Base-by-base conservation (phyloP, 805 yeast species). In the Candida khao-thaluensis region DNA sequence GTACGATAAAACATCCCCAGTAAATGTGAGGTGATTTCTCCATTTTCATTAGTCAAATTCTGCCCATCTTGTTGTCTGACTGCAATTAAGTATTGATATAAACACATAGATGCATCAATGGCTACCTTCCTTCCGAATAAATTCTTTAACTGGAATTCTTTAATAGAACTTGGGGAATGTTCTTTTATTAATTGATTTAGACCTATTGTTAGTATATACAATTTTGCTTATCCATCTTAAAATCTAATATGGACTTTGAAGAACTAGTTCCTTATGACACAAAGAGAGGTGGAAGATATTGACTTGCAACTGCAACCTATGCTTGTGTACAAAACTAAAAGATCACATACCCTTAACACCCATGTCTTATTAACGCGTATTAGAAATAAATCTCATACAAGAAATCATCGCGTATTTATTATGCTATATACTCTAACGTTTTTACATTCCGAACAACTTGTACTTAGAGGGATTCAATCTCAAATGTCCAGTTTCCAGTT, bases 1-100 rank as follows among this genome's bases (percentile, higher is more conserved):
- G 99, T 93, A 44, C 99, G 72, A 62, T 93, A 91, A 60, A 93
- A 93, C 76, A 93, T 85, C 2, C 99, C 99, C 84, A 90, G 89
- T 42, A 93, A 61, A 60, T 93, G 99, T 0, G 96, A 85, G 0
- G 86, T 69, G 2, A 97, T 91, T 47, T 88, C 95, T 30, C 99
- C 99, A 14, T 77, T 77, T 27, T 86, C 96, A 47, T 79, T 84
- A 17, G 93, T 81, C 54, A 93, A 71, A 57, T 89, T 95, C 46
- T 81, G 88, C n/a, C 99, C 99, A 55, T 93, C 98, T 41, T 85
- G 89, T 52, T 91, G 98, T 56, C 99, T 76, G 4, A 93, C 99
- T 0, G 98, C 97, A 55, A 93, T 90, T 35, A 93, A 71, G 56
- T 91, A 93, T 62, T 93, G 99, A 59, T 93, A 93, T 28, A 93